Percentiles rank a stretch among this genome's conserved stretches.
Evolutionary conservation across 768 basidiomycete genomes (phyloP).

Genomic region (Vararia minispora): DNA sequence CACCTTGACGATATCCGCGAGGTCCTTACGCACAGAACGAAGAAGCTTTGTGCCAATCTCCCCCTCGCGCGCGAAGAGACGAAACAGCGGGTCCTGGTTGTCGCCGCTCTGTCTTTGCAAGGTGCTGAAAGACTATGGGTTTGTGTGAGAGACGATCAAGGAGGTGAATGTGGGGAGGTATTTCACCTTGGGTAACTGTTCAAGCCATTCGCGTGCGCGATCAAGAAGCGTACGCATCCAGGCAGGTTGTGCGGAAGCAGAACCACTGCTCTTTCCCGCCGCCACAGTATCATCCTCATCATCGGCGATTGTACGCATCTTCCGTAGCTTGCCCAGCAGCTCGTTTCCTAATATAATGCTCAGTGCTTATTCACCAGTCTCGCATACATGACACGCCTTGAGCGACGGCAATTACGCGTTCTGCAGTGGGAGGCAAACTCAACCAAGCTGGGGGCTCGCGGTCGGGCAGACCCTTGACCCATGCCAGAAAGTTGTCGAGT

Average conservation of each 20-base stretch:
- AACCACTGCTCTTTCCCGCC: slow-evolving; percentile 48
- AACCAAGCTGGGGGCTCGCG: slow-evolving; percentile 93
- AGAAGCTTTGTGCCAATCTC: slow-evolving; percentile 70
- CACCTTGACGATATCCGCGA: slow-evolving; percentile 71
- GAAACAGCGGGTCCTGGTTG: slow-evolving; percentile 75
- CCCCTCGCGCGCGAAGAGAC: slow-evolving; percentile 85
- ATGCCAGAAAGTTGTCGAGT: slow-evolving; percentile 80
- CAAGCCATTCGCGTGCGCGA: slow-evolving; percentile 78
- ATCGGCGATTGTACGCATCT: slow-evolving; percentile 84
- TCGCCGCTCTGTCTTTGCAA: slow-evolving; percentile 56
- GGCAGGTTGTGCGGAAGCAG: slow-evolving; percentile 69
- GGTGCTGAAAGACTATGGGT: slow-evolving; percentile 46
- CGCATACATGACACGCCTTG: slow-evolving; percentile 48
- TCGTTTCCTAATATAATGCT: slow-evolving; percentile 47
- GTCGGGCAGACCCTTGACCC: slow-evolving; percentile 85
- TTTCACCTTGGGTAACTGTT: slow-evolving; percentile 61
- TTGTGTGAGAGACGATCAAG: slow-evolving; percentile 11
- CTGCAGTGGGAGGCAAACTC: slow-evolving; percentile 85
- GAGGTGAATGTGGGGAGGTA: neutral
- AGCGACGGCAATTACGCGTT: slow-evolving; percentile 81
- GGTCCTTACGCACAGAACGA: slow-evolving; percentile 68
- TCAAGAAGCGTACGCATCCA: slow-evolving; percentile 89
- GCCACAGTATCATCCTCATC: slow-evolving; percentile 60
- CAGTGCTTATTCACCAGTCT: slow-evolving; percentile 1
- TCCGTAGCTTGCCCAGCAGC: slow-evolving; percentile 76